Evolutionary conservation across 192 early-diverging fungal genomes (phyloP).

Genomic region (Linnemannia hyalina): DNA sequence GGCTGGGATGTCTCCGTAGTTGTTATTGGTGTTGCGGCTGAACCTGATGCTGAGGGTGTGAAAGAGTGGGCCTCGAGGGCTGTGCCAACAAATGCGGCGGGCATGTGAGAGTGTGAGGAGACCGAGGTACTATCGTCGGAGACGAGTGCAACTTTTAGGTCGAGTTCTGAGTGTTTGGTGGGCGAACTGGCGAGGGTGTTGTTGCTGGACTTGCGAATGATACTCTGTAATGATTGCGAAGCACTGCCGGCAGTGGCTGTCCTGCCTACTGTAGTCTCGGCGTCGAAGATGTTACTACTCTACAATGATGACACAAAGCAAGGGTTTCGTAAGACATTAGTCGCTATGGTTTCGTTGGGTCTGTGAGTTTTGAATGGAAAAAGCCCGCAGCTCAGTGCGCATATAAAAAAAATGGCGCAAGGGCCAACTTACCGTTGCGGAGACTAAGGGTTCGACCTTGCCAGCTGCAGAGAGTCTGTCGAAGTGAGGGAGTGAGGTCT

Average conservation of each 20-base stretch:
- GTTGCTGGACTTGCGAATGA: slow-evolving; percentile 41
- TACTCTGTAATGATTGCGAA: slow-evolving; percentile 32
- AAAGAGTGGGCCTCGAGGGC: slow-evolving; percentile 13
- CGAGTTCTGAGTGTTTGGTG: not conserved
- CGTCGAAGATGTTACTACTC: slow-evolving; percentile 8
- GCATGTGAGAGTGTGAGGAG: not conserved
- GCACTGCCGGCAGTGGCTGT: slow-evolving; percentile 10
- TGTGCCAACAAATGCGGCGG: slow-evolving; percentile 17
- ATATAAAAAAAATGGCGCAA: not conserved
- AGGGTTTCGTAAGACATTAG: not conserved
- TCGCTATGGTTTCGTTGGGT: not conserved
- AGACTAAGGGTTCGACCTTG: slow-evolving; percentile 25
- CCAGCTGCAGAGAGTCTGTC: slow-evolving; percentile 2
- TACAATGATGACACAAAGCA: not conserved
- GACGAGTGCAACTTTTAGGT: not conserved
- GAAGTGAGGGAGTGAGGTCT: not conserved
- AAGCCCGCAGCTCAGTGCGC: not conserved
- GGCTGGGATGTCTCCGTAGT: not conserved
- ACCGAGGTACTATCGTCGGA: not conserved
- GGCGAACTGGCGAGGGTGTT: not conserved
- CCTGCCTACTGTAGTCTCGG: not conserved
- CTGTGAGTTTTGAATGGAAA: not conserved
- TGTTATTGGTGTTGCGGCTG: not conserved
- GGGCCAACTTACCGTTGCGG: slow-evolving; percentile 19
- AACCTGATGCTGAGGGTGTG: not conserved